Evolutionary conservation across 768 basidiomycete genomes (phyloP), one percentile per base, ranked within the genome.

Genomic region (Rhizopogon vesiculosus): DNA sequence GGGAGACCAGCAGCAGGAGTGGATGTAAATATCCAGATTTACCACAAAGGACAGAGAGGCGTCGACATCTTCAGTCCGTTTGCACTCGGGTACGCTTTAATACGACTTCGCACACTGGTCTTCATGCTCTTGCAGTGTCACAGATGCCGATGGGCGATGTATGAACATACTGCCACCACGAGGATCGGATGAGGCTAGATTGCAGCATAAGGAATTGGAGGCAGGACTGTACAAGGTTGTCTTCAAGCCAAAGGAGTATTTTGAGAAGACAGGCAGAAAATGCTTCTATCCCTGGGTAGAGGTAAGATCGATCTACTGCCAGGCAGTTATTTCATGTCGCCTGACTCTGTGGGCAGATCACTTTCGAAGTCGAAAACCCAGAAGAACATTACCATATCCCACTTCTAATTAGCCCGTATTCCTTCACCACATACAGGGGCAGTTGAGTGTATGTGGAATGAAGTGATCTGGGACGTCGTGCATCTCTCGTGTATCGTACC

Each of bases 281-380:
- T 87, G 87, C 6, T 96, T 97, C 66, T 96, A 93, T 73, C 94
- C 94, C 3, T 86, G 85, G 79, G 87, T 96, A 6, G 93, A 97
- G 80, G 93, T 93, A 62, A 54, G 7, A 31, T 13, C 4, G 12
- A 8, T 19, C 44, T 51, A 5, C 16, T 40, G 53, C 43, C 48
- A 38, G 19, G 9, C 35, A 16, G 15, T 10, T 22, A 13, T 9
- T 38, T 15, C 19, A 38, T 22, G 8, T 15, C 33, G 19, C 33
- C 48, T 38, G 16, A 49, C 8, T 16, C n/a, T 42, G 49, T 39
- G 61, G 40, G 13, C 58, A 92, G 93, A 89, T 97, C 59, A 79
- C 84, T 1, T 97, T 97, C 69, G 74, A 76, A 22, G 80, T 94
- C 49, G 74, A 78, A 44, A 80, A 85, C 57, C 85, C 91, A 7